A percentile compares a stretch with the other conserved stretches of the same genome.
phyloP scores from a whole-genome alignment of 306 rosid genomes.

The Albizia julibrissin region DNA sequence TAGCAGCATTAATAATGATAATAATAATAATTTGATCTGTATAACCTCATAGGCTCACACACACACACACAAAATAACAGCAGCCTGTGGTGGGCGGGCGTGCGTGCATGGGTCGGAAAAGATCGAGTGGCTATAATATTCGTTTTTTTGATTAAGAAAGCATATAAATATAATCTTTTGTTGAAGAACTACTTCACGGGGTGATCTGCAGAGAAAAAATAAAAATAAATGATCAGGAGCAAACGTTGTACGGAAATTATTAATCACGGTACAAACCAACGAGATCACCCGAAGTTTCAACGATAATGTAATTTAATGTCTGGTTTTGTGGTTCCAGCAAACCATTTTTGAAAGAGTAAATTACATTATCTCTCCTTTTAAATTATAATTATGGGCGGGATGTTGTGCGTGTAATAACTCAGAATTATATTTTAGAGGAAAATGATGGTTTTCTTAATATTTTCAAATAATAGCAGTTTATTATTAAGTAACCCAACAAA shows the following conservation, averaged over 20 bases:
- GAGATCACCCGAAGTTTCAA: constrained; percentile 23
- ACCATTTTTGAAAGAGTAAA: constrained; percentile 11
- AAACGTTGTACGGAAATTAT: not conserved
- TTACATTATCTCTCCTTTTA: constrained; percentile 24
- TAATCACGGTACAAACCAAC: not conserved
- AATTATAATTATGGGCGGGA: not conserved
- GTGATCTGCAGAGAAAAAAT: not conserved
- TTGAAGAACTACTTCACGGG: not conserved
- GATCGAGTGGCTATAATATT: not conserved
- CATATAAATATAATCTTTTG: not conserved
- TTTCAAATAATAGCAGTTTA: not conserved
- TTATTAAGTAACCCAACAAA: no score
- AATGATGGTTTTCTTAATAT: not conserved
- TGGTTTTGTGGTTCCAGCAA: not conserved
- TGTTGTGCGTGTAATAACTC: not conserved
- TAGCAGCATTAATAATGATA: not conserved
- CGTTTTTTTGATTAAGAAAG: not conserved
- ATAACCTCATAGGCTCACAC: not conserved
- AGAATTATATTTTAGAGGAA: not conserved
- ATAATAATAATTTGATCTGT: not conserved
- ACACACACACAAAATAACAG: not conserved
- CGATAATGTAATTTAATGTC: constrained; percentile 12
- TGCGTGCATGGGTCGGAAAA: not conserved
- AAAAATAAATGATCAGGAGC: not conserved
- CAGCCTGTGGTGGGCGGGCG: not conserved